Evolutionary conservation across 352 stramenopile species (phyloP).

Genomic region (Saprolegnia parasitica): DNA sequence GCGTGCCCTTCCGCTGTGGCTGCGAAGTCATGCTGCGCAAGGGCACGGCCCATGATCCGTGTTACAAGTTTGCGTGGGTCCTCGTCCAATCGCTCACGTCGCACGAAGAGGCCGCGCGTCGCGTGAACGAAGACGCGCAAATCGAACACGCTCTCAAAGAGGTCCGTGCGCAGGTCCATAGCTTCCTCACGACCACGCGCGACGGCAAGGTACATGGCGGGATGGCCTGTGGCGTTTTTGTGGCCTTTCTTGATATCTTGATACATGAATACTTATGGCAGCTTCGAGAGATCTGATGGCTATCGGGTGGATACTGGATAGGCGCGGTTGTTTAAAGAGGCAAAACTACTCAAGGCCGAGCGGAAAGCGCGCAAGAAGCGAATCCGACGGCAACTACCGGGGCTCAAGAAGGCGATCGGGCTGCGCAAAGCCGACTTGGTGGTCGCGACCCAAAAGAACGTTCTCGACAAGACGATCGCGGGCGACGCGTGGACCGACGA

Average conservation of each 20-base stretch:
- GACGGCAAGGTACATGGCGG: conserved; percentile 20
- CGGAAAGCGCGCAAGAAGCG: conserved; percentile 50
- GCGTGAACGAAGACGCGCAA: conserved; percentile 43
- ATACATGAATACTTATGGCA: too few relatives aligned
- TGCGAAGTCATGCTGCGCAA: conserved; percentile 61
- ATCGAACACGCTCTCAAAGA: conserved; percentile 45
- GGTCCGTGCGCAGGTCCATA: conserved; percentile 51
- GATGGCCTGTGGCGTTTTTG: too few relatives aligned
- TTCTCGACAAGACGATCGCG: conserved; percentile 16
- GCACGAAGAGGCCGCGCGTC: conserved; percentile 45
- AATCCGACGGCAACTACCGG: conserved; percentile 54
- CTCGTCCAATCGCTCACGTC: conserved; percentile 59
- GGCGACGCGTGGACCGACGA: conserved; percentile 22
- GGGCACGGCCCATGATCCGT: conserved; percentile 66
- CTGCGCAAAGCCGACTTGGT: conserved; percentile 18
- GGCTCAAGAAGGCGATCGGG: conserved; percentile 35
- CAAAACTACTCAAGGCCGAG: conserved; percentile 21
- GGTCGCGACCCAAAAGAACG: conserved; percentile 16
- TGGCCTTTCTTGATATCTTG: not conserved
- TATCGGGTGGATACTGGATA: too few relatives aligned
- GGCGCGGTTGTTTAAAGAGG: conserved; percentile 24
- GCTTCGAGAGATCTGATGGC: too few relatives aligned
- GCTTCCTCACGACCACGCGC: conserved; percentile 44
- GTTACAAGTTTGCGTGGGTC: conserved; percentile 53
- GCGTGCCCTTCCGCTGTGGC: conserved; percentile 66